Evolutionary conservation across 2,329 filamentous ascomycete genomes (phyloP), one percentile per base, ranked within the genome.

Genomic region (Apiospora koreana): DNA sequence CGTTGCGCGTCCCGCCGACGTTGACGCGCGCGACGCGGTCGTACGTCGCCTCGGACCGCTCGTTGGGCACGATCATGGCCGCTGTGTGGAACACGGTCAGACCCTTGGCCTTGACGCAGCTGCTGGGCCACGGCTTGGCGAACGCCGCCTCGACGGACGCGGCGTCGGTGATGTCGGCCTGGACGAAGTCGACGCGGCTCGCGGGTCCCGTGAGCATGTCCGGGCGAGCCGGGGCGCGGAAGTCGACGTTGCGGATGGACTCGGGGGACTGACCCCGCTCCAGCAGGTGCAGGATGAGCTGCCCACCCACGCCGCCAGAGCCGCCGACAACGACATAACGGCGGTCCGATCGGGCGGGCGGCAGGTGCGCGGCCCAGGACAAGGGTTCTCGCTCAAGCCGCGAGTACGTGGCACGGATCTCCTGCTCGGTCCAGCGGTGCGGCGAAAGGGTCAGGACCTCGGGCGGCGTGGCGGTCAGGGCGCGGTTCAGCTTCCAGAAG

Each of bases 11-110:
- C 12, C 86, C 86, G n/a, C 79, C 76, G 25, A 86, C 76, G 68
- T 87, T 87, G 71, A 87, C 81, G 25, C 80, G 78, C 70, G 79
- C 78, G 68, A 81, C 79, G 42, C 80, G 77, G 3, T 78, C 79
- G 65, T 83, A 83, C 25, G 82, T 81, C 2, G 77, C 76, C 71
- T 76, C 73, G 23, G 81, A 80, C 45, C 85, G 83, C 64, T 86
- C 84, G 0, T 78, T 79, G 0, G 83, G 78, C 8, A 81, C 76
- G 68, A 87, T 87, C 38, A 83, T 77, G 3, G 85, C 86, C 12
- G 85, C 86, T 2, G 76, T 85, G 76, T 87, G 85, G 73, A 85
- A 86, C 18, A 87, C 85, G 8, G 85, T 86, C 8, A 87, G 77
- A 8, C 25, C 3, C 85, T 79, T 67, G 31, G 81, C 77, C 4